Base-by-base conservation (phyloP, 2,329 filamentous ascomycete species). In the Blumeria graminis region DNA sequence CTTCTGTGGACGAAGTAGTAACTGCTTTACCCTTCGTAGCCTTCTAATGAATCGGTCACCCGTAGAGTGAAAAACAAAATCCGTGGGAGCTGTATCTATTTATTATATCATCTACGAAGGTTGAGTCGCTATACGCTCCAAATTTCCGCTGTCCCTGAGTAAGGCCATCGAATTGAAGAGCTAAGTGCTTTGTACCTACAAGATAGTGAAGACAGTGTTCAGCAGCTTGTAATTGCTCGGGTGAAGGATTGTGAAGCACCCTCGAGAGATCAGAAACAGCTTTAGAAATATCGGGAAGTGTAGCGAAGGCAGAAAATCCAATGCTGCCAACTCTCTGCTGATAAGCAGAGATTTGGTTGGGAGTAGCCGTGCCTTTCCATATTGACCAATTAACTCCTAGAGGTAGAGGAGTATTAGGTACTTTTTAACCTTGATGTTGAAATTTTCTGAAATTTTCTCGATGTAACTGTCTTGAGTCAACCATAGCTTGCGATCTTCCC, bases 201-300 rank as follows among this genome's bases (percentile, higher is more conserved):
- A 57, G 43, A 43, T 55, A 52, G 3, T 56, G 43, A 22, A 53
- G 51, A 18, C n/a, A 53, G 34, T 53, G 51, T 38, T 53, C 34
- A 28, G 33, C 51, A 38, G 51, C 51, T 53, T 53, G 8, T 39
- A 11, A 18, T 10, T 36, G 34, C 16, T 53, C 34, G 9, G 51
- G 34, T 16, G 33, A 53, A n/a, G 51, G 32, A 18, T 53, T 53
- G 10, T 53, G 51, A 4, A 53, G 34, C 9, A 53, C 51, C 8
- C 32, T 11, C 11, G 34, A 53, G n/a, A 53, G 16, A 53, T 53
- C 33, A 35, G 34, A 38, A n/a, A 53, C 51, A 16, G 34, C 51
- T 28, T 53, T 53, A 8, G 32, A 53, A 38, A 53, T 36, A 53
- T 53, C 14, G 36, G 34, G 48, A 7, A 6, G 48, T n/a, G 48